phyloP scores from a whole-genome alignment of 1,139 yeast genomes.

The Suhomyces wounanorum region DNA sequence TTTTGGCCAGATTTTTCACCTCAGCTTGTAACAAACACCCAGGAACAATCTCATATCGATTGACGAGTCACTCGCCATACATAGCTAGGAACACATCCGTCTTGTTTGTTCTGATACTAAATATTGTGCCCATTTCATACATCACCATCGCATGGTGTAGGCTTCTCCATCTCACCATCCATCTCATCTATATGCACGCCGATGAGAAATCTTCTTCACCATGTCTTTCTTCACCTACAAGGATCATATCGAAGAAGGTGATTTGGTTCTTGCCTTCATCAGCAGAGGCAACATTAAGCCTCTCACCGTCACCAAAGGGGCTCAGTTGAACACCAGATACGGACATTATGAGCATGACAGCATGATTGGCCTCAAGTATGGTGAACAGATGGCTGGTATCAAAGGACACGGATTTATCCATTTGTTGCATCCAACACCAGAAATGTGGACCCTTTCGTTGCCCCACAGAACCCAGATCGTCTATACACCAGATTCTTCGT shows the following conservation, averaged over 20 bases:
- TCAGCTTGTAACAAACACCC: too few relatives aligned
- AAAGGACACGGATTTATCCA: conserved; percentile 87
- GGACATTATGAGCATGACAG: conserved; percentile 82
- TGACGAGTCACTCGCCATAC: background rate
- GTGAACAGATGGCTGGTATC: conserved; percentile 81
- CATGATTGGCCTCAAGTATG: conserved; percentile 82
- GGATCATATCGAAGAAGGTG: conserved; percentile 73
- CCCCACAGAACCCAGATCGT: conserved; percentile 99
- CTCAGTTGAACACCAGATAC: conserved; percentile 74
- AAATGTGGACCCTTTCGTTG: conserved; percentile 89
- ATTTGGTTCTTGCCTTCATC: conserved; percentile 81
- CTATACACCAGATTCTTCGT: conserved; percentile 92
- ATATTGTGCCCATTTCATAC: background rate
- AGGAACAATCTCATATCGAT: background rate
- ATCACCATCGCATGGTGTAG: background rate
- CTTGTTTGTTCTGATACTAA: too few relatives aligned
- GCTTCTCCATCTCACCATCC: background rate
- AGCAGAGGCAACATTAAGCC: conserved; percentile 82
- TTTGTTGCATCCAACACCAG: conserved; percentile 88
- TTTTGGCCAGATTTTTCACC: too few relatives aligned
- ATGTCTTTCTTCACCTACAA: conserved; percentile 56
- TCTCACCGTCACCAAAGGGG: conserved; percentile 59
- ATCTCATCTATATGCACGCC: conserved; percentile 8
- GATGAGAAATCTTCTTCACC: conserved; percentile 5
- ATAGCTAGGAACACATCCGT: too few relatives aligned